Evolutionary conservation across 164 flowering plant species (phyloP).

Genomic region (Malania oleifera): DNA sequence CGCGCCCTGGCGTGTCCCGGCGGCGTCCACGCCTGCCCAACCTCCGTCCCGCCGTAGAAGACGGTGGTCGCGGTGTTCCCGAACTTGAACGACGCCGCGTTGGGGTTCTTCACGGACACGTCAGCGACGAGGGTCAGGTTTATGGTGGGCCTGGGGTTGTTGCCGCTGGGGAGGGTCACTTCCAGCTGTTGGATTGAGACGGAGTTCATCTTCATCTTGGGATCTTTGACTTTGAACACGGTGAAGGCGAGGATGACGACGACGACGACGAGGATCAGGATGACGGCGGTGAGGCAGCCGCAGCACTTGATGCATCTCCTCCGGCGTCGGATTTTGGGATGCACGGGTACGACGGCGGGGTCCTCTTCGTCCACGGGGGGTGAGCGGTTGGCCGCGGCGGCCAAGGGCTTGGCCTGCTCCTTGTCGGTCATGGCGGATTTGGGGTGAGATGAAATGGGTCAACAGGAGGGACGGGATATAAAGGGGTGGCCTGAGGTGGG

Average conservation of each 20-base stretch:
- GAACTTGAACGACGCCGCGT: constrained; percentile 36
- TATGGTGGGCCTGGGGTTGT: background rate
- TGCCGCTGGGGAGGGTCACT: background rate
- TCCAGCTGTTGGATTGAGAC: constrained; percentile 19
- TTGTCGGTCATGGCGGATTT: constrained; percentile 16
- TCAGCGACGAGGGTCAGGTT: constrained; percentile 17
- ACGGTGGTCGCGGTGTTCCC: constrained; percentile 24
- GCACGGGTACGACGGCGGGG: background rate
- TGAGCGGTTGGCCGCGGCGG: constrained; percentile 16
- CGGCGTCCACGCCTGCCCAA: constrained; percentile 36
- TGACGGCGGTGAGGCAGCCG: constrained; percentile 32
- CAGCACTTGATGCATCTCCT: constrained; percentile 26
- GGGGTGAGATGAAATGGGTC: background rate
- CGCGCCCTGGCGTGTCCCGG: constrained; percentile 35
- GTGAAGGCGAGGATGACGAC: constrained; percentile 37
- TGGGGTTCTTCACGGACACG: constrained; percentile 33
- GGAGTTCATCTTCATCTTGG: constrained; percentile 27
- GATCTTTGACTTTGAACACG: constrained; percentile 37
- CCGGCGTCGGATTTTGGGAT: constrained; percentile 1
- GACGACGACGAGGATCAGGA: constrained; percentile 20
- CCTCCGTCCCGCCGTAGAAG: constrained; percentile 18
- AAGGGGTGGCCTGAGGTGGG: too few relatives aligned
- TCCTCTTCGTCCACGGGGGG: constrained; percentile 21
- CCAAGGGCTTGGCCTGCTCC: constrained; percentile 31
- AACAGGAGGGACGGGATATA: too few relatives aligned